These are phyloP conservation scores for Arabidopsis hybrid DNA, from an alignment of 441 rosid species.

Conservation along the genomic window DNA sequence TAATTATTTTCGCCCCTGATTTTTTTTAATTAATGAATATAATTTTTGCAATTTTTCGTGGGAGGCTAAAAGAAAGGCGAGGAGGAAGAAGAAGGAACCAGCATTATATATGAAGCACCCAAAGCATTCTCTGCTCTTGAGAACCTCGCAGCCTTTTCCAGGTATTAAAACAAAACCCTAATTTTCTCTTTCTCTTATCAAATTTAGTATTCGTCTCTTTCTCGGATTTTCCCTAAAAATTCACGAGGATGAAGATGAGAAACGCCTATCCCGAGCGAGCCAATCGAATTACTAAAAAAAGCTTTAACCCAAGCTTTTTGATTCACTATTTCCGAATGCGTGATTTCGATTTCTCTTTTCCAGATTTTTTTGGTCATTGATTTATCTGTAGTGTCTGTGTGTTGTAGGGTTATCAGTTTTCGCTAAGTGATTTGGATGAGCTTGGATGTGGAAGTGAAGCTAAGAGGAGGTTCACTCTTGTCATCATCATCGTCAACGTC, in stretches of 20 bases:
- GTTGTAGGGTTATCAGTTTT: constrained; percentile 34
- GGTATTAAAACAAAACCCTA: constrained; percentile 45
- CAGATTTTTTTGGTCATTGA: constrained; percentile 16
- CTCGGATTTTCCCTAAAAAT: constrained; percentile 28
- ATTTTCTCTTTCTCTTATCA: constrained; percentile 2
- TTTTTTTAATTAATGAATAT: background rate
- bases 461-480: constrained; percentile 41
- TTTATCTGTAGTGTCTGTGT: constrained; percentile 26
- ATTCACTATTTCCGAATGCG: constrained; percentile 12
- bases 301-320: background rate
- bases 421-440: constrained; percentile 52
- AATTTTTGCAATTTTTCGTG: constrained; percentile 20
- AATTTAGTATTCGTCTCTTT: background rate
- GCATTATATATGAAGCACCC: constrained; percentile 39
- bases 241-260: constrained; percentile 27
- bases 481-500: constrained; percentile 29
- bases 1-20: constrained; percentile 12
- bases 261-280: constrained; percentile 35
- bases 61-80: constrained; percentile 37
- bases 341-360: constrained; percentile 34
- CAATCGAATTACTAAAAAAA: constrained; percentile 45
- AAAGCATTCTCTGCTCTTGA: constrained; percentile 39
- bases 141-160: constrained; percentile 42
- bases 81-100: constrained; percentile 45
- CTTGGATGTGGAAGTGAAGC: constrained; percentile 50